Conservation (phyloP, 495 filamentous ascomycete species). For the Penicillium longicatenatum region DNA sequence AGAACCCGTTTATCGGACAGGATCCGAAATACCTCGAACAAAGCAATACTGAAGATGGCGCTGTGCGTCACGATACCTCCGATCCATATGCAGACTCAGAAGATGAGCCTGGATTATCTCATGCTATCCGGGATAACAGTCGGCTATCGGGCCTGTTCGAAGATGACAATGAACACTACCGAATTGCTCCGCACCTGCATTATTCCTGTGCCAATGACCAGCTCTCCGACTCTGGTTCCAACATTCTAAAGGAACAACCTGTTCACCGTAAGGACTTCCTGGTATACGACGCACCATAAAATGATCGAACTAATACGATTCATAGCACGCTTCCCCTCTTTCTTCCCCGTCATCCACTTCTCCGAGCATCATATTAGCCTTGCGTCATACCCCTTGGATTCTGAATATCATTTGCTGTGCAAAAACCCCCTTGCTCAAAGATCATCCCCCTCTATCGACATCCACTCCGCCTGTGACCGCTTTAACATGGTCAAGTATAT, state of each 20-base stretch:
- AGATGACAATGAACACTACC: constrained; percentile 19
- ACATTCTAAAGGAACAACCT: not conserved
- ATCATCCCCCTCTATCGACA: constrained; percentile 37
- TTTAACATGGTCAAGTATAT: constrained; percentile 77
- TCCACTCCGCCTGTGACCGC: constrained; percentile 56
- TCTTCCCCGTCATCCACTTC: constrained; percentile 59
- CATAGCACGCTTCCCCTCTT: constrained; percentile 21
- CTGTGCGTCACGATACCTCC: too few relatives aligned
- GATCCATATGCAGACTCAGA: not conserved
- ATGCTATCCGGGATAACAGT: not conserved
- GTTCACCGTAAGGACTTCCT: constrained; percentile 20
- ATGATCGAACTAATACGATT: not conserved
- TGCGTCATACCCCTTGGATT: constrained; percentile 45
- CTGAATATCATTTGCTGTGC: constrained; percentile 49
- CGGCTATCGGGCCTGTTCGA: constrained; percentile 18
- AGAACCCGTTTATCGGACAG: too few relatives aligned
- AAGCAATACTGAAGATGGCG: too few relatives aligned
- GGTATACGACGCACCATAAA: too few relatives aligned
- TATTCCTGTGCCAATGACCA: constrained; percentile 3
- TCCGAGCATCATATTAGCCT: constrained; percentile 61
- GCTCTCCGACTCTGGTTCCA: constrained; percentile 1
- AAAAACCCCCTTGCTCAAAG: constrained; percentile 48
- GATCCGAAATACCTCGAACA: not conserved
- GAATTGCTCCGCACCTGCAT: constrained; percentile 1
- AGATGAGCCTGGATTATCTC: not conserved